Base-by-base conservation (phyloP, 2,329 filamentous ascomycete genomes). In the Scorias spongiosa region DNA sequence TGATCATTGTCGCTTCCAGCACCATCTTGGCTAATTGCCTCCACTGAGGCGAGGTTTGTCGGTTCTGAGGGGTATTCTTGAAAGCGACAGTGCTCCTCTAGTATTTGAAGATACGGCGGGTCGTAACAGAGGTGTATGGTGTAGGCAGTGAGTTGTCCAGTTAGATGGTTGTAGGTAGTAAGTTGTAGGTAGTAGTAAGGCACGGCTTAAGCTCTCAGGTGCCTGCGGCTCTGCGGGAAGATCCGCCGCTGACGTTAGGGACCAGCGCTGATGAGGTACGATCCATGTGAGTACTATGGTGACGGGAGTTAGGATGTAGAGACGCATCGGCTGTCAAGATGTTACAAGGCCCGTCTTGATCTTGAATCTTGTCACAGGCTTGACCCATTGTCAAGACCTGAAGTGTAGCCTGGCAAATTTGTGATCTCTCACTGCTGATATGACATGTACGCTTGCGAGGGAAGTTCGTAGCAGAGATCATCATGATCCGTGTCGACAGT, bases 1-100 rank as follows among this genome's bases (percentile, higher is more conserved):
- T 81, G 66, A 98, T 85, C 88, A 98, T 96, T 51, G 93, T 93
- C 70, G 91, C 93, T 80, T 98, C 91, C 67, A 98, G 81, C 68
- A 81, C 84, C 91, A 98, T 98, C 61, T 74, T 88, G 78, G 65
- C 67, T 65, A 65, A 57, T 51, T 40, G 20, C 32, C 32, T 12
- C 32, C 32, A 15, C 32, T 36, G 32, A 36, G 12, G 15, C 32
- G 4, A 4, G 11, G 12, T 36, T 36, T 12, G 32, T 36, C 12
- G 11, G 9, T 36, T 12, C 12, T 36, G 32, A 15, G 3, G 11
- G 15, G 32, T 36, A 9, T 36, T 36, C 11, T 12, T 9, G 11
- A 9, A 9, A 4, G 32, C 5, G 32, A 5, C 9, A 12, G 32
- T 36, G 4, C 12, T 36, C 4, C 3, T 36, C 32, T 12, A 5